These are phyloP conservation scores for Chenopodium album DNA, from an alignment of 148 eudicot genomes.

Conservation along the genomic window DNA sequence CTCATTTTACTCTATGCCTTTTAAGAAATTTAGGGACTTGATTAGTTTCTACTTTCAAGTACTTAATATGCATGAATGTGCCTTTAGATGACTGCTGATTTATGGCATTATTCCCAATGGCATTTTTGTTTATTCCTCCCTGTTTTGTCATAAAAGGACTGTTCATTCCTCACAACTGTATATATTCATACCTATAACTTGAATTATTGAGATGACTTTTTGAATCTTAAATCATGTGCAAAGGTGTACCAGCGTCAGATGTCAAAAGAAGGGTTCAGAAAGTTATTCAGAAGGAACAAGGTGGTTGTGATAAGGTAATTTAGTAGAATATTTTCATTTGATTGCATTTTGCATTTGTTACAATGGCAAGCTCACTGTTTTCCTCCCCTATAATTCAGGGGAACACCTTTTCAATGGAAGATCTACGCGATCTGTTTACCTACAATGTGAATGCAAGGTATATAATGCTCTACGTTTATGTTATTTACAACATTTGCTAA, in stretches of 20 bases:
- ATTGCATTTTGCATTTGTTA: constrained; percentile 19
- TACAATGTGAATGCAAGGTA: constrained; percentile 70
- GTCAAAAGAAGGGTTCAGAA: constrained; percentile 99
- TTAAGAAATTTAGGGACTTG: background rate
- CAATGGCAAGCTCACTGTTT: constrained; percentile 5
- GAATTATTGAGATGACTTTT: constrained; percentile 1
- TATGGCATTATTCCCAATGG: background rate
- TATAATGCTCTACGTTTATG: background rate
- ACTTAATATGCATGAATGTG: constrained; percentile 1
- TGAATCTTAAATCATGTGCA: constrained; percentile 17
- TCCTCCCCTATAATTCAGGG: constrained; percentile 47
- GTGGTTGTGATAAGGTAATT: constrained; percentile 45
- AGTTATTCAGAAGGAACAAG: constrained; percentile 89
- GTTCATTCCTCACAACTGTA: background rate
- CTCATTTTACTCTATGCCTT: constrained; percentile 15
- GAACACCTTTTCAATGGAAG: constrained; percentile 80
- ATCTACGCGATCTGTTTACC: constrained; percentile 86
- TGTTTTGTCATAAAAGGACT: background rate
- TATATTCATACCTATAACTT: background rate
- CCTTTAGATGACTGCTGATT: background rate
- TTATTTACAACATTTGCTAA: too few species aligned
- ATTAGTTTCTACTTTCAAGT: background rate
- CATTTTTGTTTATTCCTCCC: background rate
- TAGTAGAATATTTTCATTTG: constrained; percentile 21
- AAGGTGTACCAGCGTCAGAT: constrained; percentile 99